A percentile compares a stretch with the other conserved stretches of the same genome.
Evolutionary conservation across 352 stramenopile genomes (phyloP).

Genomic region (Phytophthora citrophthora): DNA sequence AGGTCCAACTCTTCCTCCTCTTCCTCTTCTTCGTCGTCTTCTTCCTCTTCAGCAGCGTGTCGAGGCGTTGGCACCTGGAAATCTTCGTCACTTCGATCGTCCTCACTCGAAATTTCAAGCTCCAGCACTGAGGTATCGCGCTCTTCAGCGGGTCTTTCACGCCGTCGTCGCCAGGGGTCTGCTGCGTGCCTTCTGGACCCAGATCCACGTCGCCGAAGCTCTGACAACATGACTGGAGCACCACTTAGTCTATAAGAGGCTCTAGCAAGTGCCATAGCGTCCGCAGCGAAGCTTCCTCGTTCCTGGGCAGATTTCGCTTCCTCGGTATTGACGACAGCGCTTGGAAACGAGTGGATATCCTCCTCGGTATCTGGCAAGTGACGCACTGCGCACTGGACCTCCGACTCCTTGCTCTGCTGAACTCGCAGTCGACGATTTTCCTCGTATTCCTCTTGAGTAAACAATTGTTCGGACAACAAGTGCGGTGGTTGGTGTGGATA

Average conservation of each 20-base stretch:
- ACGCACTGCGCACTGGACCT: slow-evolving; percentile 64
- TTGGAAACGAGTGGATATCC: slow-evolving; percentile 59
- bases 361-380: slow-evolving; percentile 51
- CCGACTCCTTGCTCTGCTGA: slow-evolving; percentile 72
- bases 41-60: slow-evolving; percentile 58
- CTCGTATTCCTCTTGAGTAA: slow-evolving; percentile 57
- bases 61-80: slow-evolving; percentile 67
- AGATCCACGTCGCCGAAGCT: slow-evolving; percentile 53
- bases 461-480: slow-evolving; percentile 40
- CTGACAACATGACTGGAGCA: slow-evolving; percentile 71
- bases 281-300: slow-evolving; percentile 17
- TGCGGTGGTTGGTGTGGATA: slow-evolving; percentile 84
- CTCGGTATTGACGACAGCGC: slow-evolving; percentile 41
- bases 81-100: slow-evolving; percentile 88
- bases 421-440: slow-evolving; percentile 69
- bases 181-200: slow-evolving; percentile 26
- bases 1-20: slow-evolving; percentile 57
- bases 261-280: slow-evolving; percentile 36
- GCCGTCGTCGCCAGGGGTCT: slow-evolving; percentile 35
- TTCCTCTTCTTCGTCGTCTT: slow-evolving; percentile 66
- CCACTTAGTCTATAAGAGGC: slow-evolving; percentile 77
- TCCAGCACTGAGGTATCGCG: slow-evolving; percentile 86
- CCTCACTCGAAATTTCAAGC: slow-evolving; percentile 86
- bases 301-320: slow-evolving; percentile 5
- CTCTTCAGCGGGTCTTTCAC: slow-evolving; percentile 63